Base-by-base conservation (phyloP, 2,329 filamentous ascomycete species). In the Didymella keratinophila region DNA sequence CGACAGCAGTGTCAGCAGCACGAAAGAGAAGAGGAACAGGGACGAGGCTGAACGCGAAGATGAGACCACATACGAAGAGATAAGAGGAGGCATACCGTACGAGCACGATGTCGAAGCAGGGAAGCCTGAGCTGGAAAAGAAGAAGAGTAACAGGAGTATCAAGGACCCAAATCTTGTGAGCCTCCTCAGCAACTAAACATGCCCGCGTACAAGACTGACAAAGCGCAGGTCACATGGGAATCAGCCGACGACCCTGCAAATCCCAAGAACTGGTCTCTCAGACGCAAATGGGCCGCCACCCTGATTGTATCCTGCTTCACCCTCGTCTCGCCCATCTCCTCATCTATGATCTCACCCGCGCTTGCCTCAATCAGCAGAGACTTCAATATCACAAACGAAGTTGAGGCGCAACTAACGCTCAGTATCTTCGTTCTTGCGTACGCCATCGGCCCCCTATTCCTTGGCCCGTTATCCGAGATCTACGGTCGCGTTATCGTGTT, bases 181-280 rank as follows among this genome's bases (percentile, higher is more conserved):
- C 58, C 30, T 32, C 30, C 7, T 7, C 14, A 32, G 11, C 11
- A 32, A 4, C 30, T 14, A 16, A 16, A 32, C 3, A 14, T 32
- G 11, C 12, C 4, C 27, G 27, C 27, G 14, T 32, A 32, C 30
- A 12, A 16, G 18, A 37, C 55, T 67, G 30, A 70, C 56, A 43
- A 41, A 32, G 0, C 6, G 0, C 18, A 43, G 73, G 79, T 82
- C 1, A 78, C 76, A 1, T 83, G 80, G 80, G 80, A 82, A 54
- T 75, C 76, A 2, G 72, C 78, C 4, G 71, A 80, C 28, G 81
- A 83, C 58, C 78, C 78, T 11, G 70, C 69, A 23, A 82, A 83
- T 49, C 81, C 81, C 1, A 80, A 81, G 61, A 82, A 81, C 55
- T 81, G 80, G 80, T 66, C 70, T 2, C 72, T 74, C 44, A 71